phyloP scores from a whole-genome alignment of 2,329 filamentous ascomycete species.

The Gnomoniopsis smithogilvyi region DNA sequence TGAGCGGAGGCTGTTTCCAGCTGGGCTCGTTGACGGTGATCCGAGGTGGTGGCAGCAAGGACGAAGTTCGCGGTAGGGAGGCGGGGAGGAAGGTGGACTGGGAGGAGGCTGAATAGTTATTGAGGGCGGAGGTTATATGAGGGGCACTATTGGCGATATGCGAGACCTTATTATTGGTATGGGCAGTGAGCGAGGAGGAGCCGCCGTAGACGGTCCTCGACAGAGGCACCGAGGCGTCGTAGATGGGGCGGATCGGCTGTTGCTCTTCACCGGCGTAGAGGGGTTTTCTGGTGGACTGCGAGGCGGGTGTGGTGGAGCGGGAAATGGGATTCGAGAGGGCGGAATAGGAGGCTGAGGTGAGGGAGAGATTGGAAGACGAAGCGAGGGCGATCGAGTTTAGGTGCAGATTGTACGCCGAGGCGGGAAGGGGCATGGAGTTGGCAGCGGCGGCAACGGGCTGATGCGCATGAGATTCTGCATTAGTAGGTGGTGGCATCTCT shows the following conservation, averaged over 20 bases:
- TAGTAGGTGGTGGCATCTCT: constrained; percentile 18
- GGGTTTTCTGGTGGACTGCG: constrained; percentile 11
- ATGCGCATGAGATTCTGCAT: constrained; percentile 9
- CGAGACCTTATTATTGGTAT: constrained; percentile 1
- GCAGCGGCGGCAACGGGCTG: constrained; percentile 8
- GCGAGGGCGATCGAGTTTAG: constrained; percentile 1
- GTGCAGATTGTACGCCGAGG: constrained; percentile 16
- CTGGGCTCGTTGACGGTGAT: constrained; percentile 22
- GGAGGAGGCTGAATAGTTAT: constrained; percentile 20
- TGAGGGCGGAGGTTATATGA: constrained; percentile 19
- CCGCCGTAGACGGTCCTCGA: constrained; percentile 14
- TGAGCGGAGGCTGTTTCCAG: constrained; percentile 15
- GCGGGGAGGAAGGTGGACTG: constrained; percentile 26
- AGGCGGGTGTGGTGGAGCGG: constrained; percentile 15
- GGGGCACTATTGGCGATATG: constrained; percentile 13
- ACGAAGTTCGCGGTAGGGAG: constrained; percentile 39
- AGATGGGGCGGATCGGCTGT: neutral
- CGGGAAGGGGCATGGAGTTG: constrained; percentile 11
- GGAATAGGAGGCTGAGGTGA: constrained; percentile 2
- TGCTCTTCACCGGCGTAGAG: neutral
- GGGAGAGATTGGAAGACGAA: constrained; percentile 5
- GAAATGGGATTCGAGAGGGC: constrained; percentile 9
- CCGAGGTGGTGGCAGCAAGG: constrained; percentile 38
- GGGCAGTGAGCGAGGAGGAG: constrained; percentile 3
- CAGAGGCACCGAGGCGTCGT: constrained; percentile 8